Evolutionary conservation across 2,329 filamentous ascomycete species (phyloP).

Genomic region (Epichloe festucae): DNA sequence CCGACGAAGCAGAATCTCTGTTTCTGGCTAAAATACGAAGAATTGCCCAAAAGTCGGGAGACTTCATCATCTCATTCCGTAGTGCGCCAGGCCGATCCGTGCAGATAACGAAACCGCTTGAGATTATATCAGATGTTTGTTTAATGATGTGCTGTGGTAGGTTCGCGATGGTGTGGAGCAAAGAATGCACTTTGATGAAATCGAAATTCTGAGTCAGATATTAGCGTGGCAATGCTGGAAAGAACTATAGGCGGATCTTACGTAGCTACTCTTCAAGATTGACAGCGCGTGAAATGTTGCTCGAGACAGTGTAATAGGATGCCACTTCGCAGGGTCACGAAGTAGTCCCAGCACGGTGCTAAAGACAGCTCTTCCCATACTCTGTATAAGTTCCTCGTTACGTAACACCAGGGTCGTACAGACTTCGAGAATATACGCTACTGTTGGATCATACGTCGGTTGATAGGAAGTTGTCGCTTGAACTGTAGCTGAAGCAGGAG

Average conservation of each 20-base stretch:
- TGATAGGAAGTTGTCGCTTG: slow-evolving; percentile 19
- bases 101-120: slow-evolving; percentile 69
- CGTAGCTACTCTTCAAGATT: slow-evolving; percentile 72
- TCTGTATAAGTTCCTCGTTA: slow-evolving; percentile 57
- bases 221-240: slow-evolving; percentile 9
- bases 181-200: slow-evolving; percentile 80
- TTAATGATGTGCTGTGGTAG: slow-evolving; percentile 68
- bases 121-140: slow-evolving; percentile 60
- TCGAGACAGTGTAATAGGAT: slow-evolving; percentile 72
- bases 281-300: slow-evolving; percentile 78
- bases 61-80: slow-evolving; percentile 86
- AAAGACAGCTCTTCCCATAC: slow-evolving; percentile 67
- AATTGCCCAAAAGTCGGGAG: slow-evolving; percentile 93
- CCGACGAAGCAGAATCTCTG: slow-evolving; percentile 57
- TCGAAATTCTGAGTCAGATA: slow-evolving; percentile 55
- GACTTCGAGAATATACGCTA: slow-evolving; percentile 85
- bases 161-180: slow-evolving; percentile 82
- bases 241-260: slow-evolving; percentile 31
- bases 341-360: slow-evolving; percentile 71
- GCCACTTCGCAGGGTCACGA: slow-evolving; percentile 64
- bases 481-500: slow-evolving; percentile 46
- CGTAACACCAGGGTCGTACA: slow-evolving; percentile 70
- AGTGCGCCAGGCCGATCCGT: slow-evolving; percentile 66
- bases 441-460: slow-evolving; percentile 67
- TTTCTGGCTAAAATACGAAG: slow-evolving; percentile 61